phyloP scores from a whole-genome alignment of 805 yeast species.

The Metschnikowia anglica region DNA sequence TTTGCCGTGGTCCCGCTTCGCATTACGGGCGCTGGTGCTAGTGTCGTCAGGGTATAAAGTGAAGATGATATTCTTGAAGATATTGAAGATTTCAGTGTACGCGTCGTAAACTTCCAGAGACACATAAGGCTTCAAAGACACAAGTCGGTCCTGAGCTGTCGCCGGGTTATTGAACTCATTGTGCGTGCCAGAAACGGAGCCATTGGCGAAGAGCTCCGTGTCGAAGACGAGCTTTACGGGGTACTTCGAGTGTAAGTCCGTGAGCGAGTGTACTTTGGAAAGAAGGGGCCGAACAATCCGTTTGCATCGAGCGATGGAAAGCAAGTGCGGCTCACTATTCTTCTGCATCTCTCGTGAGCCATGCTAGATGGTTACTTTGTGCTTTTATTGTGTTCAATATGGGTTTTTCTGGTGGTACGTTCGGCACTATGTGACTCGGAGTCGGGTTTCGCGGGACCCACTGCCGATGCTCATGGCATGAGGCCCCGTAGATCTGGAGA shows the following conservation, averaged over 20 bases:
- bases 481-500: no score
- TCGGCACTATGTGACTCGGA: no score
- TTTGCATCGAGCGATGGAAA: constrained; percentile 29
- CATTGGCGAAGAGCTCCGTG: constrained; percentile 1
- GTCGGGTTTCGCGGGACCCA: not conserved
- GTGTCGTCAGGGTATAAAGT: constrained; percentile 14
- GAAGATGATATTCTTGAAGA: constrained; percentile 29
- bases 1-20: constrained; percentile 1
- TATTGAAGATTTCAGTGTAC: constrained; percentile 33
- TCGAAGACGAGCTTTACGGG: constrained; percentile 23
- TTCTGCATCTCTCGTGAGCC: constrained; percentile 3
- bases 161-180: constrained; percentile 8
- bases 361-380: not conserved
- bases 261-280: constrained; percentile 36
- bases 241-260: constrained; percentile 28
- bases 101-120: constrained; percentile 28
- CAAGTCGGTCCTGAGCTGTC: constrained; percentile 27
- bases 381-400: not conserved
- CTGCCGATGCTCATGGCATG: no score
- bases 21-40: not conserved
- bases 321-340: constrained; percentile 2
- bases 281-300: constrained; percentile 38
- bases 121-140: constrained; percentile 26
- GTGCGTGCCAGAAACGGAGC: not conserved
- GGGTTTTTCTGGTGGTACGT: not conserved